Evolutionary conservation across 139 green algal genomes (phyloP).

Genomic region (Tetraselmis chui): DNA sequence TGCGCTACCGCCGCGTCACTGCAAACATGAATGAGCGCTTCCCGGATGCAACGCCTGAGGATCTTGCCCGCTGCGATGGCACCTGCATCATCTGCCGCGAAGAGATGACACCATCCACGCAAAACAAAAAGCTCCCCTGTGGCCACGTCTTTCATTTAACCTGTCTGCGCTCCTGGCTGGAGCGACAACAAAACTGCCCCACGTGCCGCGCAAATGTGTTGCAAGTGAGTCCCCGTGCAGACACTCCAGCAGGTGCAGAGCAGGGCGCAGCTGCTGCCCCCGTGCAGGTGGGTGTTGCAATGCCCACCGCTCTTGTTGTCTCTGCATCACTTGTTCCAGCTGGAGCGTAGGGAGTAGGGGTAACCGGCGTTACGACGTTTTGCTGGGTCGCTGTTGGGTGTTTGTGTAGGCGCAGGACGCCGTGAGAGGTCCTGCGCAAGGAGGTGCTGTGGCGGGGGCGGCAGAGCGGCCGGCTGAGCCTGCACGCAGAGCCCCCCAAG

Average conservation of each 20-base stretch:
- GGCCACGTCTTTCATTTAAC: constrained; percentile 50
- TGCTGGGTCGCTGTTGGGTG: too few species aligned
- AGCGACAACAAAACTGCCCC: constrained; percentile 25
- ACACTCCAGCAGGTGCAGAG: too few species aligned
- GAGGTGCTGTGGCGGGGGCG: too few species aligned
- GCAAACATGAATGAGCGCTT: constrained; percentile 51
- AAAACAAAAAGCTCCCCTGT: constrained; percentile 54
- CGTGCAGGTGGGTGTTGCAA: not conserved
- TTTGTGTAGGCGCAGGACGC: too few species aligned
- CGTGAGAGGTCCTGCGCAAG: too few species aligned
- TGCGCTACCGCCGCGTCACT: constrained; percentile 44
- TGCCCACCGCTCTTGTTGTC: too few species aligned
- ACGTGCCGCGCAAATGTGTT: constrained; percentile 17
- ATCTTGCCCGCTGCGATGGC: constrained; percentile 33
- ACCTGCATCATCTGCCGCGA: constrained; percentile 62
- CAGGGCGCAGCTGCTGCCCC: not conserved
- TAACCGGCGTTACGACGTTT: too few species aligned
- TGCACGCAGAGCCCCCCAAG: too few species aligned
- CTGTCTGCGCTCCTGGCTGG: constrained; percentile 23
- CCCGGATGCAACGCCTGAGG: constrained; percentile 43
- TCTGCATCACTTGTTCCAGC: too few species aligned
- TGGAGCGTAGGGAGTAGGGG: too few species aligned
- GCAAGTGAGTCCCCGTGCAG: too few species aligned
- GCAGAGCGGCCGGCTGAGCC: too few species aligned
- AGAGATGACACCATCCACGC: constrained; percentile 38